A percentile compares a stretch with the other conserved stretches of the same genome.
Conservation (phyloP, 2,329 filamentous ascomycete genomes). For the Fusarium hostae region DNA sequence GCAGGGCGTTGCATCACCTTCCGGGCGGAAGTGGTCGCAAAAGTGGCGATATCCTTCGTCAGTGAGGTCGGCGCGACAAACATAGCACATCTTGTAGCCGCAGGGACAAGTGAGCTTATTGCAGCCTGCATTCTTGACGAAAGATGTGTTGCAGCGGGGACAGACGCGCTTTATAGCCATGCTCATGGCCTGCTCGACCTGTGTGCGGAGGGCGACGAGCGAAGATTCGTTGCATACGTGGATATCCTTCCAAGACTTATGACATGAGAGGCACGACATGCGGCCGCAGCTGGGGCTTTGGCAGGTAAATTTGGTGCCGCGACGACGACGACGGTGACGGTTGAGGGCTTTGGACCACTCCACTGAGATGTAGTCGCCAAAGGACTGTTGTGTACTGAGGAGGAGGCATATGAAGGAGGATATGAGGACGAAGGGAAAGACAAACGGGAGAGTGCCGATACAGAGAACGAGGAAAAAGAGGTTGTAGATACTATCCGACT, state of each 20-base stretch:
- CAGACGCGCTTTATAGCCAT: slow-evolving; percentile 95
- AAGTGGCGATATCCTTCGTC: slow-evolving; percentile 91
- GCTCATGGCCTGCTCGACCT: slow-evolving; percentile 93
- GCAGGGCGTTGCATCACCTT: slow-evolving; percentile 78
- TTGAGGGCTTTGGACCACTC: slow-evolving; percentile 70
- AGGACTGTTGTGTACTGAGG: slow-evolving; percentile 55
- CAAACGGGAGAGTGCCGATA: slow-evolving; percentile 65
- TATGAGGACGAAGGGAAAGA: slow-evolving; percentile 63
- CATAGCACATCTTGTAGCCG: slow-evolving; percentile 98
- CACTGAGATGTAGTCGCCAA: slow-evolving; percentile 54
- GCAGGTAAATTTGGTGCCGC: slow-evolving; percentile 82
- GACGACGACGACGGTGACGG: slow-evolving; percentile 75
- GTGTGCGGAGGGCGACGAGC: slow-evolving; percentile 82
- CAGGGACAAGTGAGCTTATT: slow-evolving; percentile 97
- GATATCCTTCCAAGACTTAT: slow-evolving; percentile 85
- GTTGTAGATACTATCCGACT: slow-evolving; percentile 61
- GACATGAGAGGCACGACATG: slow-evolving; percentile 82
- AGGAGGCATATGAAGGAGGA: slow-evolving; percentile 58
- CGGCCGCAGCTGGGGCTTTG: slow-evolving; percentile 74
- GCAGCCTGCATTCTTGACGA: slow-evolving; percentile 93
- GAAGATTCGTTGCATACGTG: slow-evolving; percentile 91
- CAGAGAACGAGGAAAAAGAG: slow-evolving; percentile 63
- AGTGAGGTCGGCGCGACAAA: slow-evolving; percentile 82
- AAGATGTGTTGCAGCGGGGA: slow-evolving; percentile 88
- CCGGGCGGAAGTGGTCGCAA: slow-evolving; percentile 91